Evolutionary conservation across 495 filamentous ascomycete species (phyloP).

Genomic region (Hypoxylon lienhwacheense): DNA sequence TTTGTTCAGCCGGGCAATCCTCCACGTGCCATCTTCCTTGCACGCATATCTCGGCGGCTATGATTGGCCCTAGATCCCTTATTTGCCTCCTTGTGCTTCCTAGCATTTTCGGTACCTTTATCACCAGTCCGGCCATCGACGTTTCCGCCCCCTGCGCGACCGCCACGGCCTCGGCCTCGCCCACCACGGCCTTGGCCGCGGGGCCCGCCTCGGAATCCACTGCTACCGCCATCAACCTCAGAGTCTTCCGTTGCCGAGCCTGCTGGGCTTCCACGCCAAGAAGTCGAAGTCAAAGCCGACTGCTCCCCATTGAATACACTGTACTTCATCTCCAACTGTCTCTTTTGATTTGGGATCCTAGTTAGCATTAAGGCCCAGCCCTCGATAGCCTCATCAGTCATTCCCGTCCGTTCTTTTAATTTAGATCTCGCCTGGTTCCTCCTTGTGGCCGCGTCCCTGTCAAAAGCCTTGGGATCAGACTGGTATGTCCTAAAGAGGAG

Average conservation of each 20-base stretch:
- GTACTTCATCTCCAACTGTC: conserved; percentile 67
- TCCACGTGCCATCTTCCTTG: conserved; percentile 74
- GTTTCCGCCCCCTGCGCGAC: conserved; percentile 55
- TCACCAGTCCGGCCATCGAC: conserved; percentile 62
- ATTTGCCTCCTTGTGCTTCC: conserved; percentile 65
- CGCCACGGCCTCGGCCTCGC: conserved; percentile 52
- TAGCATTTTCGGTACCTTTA: conserved; percentile 60
- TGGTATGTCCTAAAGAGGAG: conserved; percentile 70
- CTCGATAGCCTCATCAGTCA: conserved; percentile 94
- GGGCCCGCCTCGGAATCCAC: conserved; percentile 37
- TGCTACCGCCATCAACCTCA: conserved; percentile 38
- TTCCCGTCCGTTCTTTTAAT: conserved; percentile 76
- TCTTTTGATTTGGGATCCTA: conserved; percentile 66
- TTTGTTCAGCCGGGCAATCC: conserved; percentile 54
- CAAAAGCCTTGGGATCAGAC: conserved; percentile 63
- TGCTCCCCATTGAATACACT: conserved; percentile 63
- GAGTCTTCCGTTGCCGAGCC: conserved; percentile 52
- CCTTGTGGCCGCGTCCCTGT: conserved; percentile 67
- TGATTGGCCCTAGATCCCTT: conserved; percentile 66
- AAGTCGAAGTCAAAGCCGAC: conserved; percentile 59
- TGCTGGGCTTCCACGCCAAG: conserved; percentile 57
- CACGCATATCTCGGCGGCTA: conserved; percentile 68
- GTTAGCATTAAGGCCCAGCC: conserved; percentile 87
- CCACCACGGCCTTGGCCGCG: conserved; percentile 55
- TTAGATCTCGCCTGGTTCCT: conserved; percentile 59